Percentiles rank a stretch among this genome's conserved stretches.
Conservation (phyloP, 2,329 filamentous ascomycete species). For the Aureobasidium sp. region DNA sequence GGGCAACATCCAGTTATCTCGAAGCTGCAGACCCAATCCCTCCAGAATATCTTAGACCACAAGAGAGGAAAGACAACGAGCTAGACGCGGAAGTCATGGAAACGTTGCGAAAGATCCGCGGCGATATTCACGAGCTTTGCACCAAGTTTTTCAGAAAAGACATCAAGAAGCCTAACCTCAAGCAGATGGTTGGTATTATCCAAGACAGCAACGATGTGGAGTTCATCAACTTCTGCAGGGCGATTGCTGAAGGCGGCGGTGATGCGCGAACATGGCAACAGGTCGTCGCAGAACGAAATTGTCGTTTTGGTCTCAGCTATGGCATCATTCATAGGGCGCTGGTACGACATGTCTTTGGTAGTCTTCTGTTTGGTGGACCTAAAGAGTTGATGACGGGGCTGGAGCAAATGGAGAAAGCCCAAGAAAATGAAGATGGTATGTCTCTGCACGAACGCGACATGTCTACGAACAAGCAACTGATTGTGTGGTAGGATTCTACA, state of each 20-base stretch:
- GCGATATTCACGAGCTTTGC: background rate
- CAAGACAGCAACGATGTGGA: background rate
- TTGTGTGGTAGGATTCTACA: slow-evolving; percentile 22
- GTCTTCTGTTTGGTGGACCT: slow-evolving; percentile 25
- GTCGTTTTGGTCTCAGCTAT: slow-evolving; percentile 22
- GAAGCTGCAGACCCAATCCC: background rate
- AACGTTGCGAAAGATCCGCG: background rate
- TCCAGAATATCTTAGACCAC: background rate
- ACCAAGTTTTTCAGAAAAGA: background rate
- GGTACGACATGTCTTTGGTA: slow-evolving; percentile 27
- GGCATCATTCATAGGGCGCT: slow-evolving; percentile 26
- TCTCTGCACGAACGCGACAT: background rate
- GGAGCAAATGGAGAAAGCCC: slow-evolving; percentile 32
- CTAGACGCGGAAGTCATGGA: background rate
- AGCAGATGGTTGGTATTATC: background rate
- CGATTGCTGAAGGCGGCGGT: slow-evolving; percentile 24
- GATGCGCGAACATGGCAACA: slow-evolving; percentile 22
- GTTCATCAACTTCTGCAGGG: slow-evolving; percentile 27
- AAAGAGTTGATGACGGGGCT: slow-evolving; percentile 24
- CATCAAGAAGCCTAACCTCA: background rate
- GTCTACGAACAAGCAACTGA: slow-evolving; percentile 8
- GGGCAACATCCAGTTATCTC: background rate
- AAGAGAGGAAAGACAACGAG: slow-evolving; percentile 4
- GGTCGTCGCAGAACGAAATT: slow-evolving; percentile 18
- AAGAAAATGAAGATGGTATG: slow-evolving; percentile 35